Percentiles rank a stretch among this genome's conserved stretches.
phyloP scores from a whole-genome alignment of 75 land plant species.

The Adiantum capillusveneris region DNA sequence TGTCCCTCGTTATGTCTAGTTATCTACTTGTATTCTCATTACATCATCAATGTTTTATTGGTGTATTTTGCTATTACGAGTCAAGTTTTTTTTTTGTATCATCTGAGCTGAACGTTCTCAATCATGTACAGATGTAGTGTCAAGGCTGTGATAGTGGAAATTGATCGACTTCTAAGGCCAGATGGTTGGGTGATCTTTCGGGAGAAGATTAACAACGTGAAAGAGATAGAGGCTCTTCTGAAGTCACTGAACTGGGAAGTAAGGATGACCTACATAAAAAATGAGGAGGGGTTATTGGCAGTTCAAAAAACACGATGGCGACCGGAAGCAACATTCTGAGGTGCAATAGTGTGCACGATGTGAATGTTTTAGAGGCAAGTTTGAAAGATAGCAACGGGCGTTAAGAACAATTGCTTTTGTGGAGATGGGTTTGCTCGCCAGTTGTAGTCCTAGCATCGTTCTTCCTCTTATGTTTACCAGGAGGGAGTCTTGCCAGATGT shows the following conservation, averaged over 20 bases:
- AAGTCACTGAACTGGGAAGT: constrained; percentile 65
- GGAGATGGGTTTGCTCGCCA: too few relatives aligned
- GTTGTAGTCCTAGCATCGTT: too few relatives aligned
- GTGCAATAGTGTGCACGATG: too few relatives aligned
- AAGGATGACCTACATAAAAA: constrained; percentile 39
- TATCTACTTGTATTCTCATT: too few relatives aligned
- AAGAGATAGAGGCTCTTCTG: constrained; percentile 39
- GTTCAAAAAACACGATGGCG: constrained; percentile 58
- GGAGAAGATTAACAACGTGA: constrained; percentile 46
- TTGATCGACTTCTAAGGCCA: constrained; percentile 65
- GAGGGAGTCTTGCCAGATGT: too few relatives aligned
- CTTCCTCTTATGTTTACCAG: too few relatives aligned
- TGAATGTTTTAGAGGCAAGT: too few relatives aligned
- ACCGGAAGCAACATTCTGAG: constrained; percentile 17
- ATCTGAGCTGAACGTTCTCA: background rate
- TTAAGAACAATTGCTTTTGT: too few relatives aligned
- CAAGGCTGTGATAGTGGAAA: constrained; percentile 52
- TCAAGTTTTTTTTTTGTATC: background rate
- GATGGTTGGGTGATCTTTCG: constrained; percentile 70
- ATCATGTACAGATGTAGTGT: constrained; percentile 23
- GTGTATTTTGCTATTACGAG: background rate
- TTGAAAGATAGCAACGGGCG: too few relatives aligned
- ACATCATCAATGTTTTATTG: too few relatives aligned
- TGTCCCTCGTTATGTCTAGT: too few relatives aligned
- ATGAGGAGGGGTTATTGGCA: constrained; percentile 47